Conservation (phyloP, 306 rosid species). For the Ceratonia siliqua region DNA sequence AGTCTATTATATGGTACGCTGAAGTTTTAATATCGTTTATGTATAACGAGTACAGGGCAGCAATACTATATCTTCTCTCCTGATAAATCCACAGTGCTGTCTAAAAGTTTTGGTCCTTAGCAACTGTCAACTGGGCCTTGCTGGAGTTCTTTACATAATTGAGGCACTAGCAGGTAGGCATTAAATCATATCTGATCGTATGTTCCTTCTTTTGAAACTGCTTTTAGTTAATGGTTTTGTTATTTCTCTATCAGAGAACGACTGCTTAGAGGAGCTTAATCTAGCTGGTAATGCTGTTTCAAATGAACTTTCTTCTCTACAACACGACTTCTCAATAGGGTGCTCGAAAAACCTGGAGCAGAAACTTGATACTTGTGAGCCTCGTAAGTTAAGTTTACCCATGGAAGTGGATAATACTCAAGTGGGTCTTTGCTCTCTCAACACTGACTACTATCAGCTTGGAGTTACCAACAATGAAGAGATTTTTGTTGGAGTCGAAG, state of each 20-base stretch:
- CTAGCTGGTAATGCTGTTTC: conserved; percentile 62
- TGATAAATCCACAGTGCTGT: conserved; percentile 67
- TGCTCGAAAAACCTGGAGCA: conserved; percentile 37
- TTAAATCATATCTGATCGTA: conserved; percentile 20
- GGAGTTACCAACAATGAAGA: conserved; percentile 92
- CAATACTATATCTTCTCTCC: conserved; percentile 58
- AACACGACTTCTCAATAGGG: conserved; percentile 34
- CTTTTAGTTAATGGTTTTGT: neutral
- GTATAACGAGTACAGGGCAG: conserved; percentile 59
- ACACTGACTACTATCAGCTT: conserved; percentile 45
- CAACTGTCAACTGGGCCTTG: conserved; percentile 77
- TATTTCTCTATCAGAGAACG: conserved; percentile 51
- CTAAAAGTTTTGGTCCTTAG: conserved; percentile 69
- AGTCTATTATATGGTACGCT: neutral
- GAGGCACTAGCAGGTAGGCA: conserved; percentile 73
- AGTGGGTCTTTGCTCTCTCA: conserved; percentile 37
- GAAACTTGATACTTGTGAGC: conserved; percentile 31
- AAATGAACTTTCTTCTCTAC: conserved; percentile 40
- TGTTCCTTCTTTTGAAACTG: neutral
- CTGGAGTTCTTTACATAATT: conserved; percentile 67
- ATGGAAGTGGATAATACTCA: conserved; percentile 45
- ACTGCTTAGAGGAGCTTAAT: conserved; percentile 67
- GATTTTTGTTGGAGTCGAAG: conserved; percentile 42
- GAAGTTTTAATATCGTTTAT: conserved; percentile 30
- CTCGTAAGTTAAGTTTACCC: conserved; percentile 17